phyloP scores from a whole-genome alignment of 306 rosid species.

The Pterocarpus macrocarpus region DNA sequence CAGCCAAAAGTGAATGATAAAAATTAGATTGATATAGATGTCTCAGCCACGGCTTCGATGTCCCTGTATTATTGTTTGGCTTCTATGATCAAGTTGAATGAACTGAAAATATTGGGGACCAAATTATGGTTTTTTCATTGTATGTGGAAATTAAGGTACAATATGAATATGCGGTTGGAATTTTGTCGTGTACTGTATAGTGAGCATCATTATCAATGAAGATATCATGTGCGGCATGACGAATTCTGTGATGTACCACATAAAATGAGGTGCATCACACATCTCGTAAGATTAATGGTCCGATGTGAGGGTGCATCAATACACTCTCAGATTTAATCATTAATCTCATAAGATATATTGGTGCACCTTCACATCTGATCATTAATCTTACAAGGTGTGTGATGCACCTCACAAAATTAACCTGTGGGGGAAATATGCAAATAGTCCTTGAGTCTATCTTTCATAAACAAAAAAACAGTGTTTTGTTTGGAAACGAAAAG shows the following conservation, averaged over 20 bases:
- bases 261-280: too few species aligned
- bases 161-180: not conserved
- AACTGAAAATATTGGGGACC: not conserved
- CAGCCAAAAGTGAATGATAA: not conserved
- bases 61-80: slow-evolving; percentile 17
- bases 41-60: not conserved
- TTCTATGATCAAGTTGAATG: slow-evolving; percentile 21
- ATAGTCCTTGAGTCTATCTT: not conserved
- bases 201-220: not conserved
- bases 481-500: slow-evolving; percentile 9
- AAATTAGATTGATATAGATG: not conserved
- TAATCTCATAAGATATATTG: too few species aligned
- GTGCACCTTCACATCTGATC: too few species aligned
- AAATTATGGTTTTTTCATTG: not conserved
- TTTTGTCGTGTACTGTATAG: not conserved
- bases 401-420: too few species aligned
- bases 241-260: too few species aligned
- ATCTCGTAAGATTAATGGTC: too few species aligned
- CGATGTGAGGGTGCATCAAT: too few species aligned
- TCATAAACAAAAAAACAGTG: not conserved
- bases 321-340: too few species aligned
- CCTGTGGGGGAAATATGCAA: not conserved
- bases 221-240: too few species aligned
- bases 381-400: too few species aligned
- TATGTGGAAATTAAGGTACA: not conserved